Conservation (phyloP, 305 asterid genomes). For the Fraxinus xanthoxyloides region DNA sequence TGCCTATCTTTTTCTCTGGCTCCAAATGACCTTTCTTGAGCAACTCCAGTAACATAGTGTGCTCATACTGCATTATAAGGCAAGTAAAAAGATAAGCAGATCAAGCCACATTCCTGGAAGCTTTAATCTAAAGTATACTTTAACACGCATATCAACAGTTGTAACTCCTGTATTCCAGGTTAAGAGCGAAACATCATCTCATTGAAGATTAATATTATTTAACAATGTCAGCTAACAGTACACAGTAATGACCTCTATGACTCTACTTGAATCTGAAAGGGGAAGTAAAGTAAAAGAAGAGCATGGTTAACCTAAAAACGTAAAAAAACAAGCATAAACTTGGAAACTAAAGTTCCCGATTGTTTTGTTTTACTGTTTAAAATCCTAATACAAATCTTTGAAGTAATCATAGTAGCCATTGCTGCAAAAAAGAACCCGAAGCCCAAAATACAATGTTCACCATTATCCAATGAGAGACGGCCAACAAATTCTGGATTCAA, state of each 20-base stretch:
- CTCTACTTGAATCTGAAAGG: neutral
- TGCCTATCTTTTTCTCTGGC: constrained; percentile 75
- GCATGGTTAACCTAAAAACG: neutral
- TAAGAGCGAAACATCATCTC: neutral
- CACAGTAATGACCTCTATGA: neutral
- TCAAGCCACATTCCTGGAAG: neutral
- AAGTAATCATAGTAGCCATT: neutral
- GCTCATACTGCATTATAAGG: constrained; percentile 57
- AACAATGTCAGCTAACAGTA: neutral
- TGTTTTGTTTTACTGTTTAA: neutral
- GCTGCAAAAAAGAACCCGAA: neutral
- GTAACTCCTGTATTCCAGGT: neutral
- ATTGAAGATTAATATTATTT: neutral
- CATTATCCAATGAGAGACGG: neutral
- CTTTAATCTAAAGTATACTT: neutral
- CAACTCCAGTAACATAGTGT: constrained; percentile 52
- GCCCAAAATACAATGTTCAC: neutral
- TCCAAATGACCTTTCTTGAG: constrained; percentile 84
- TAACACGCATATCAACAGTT: neutral
- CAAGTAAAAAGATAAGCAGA: neutral
- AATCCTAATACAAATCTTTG: neutral
- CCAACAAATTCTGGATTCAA: neutral
- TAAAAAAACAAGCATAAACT: neutral
- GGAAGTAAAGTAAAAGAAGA: neutral
- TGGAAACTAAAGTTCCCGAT: neutral